Base-by-base conservation (phyloP, 805 yeast species). In the Suhomyces xylopsoci region DNA sequence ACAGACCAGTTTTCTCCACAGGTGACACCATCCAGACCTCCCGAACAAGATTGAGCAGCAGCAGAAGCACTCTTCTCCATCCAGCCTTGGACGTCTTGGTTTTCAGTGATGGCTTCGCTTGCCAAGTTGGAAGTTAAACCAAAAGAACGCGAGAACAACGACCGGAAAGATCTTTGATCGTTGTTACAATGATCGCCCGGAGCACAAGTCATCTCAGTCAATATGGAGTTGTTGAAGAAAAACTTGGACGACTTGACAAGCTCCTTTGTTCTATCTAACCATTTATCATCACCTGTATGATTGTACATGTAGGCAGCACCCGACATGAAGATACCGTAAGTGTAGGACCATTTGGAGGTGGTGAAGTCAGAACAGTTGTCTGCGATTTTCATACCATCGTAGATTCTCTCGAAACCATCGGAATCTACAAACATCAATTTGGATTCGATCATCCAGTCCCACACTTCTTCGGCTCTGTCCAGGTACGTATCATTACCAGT, bases 21-120 rank as follows among this genome's bases (percentile, higher is more conserved):
- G 0, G 97, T 92, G 57, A 83, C 87, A 15, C 90, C 90, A 66
- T 92, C 97, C 5, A 70, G 54, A 62, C 97, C 97, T 62, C 93
- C 94, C 14, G 80, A 67, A 68, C 94, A 88, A 0, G 90, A 77
- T 47, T 71, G 68, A 1, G 91, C 91, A 7, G 90, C 92, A 2
- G 81, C 92, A 50, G 64, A 58, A 0, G 93, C 91, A 48, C 87
- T 80, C 2, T 76, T 67, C 50, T 57, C 62, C 43, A 87, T 78
- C 3, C 65, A 62, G 38, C 69, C 78, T 28, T 65, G 62, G 36
- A n/a, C 8, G 1, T 14, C 22, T 24, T 7, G 22, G 42, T 17
- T 17, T 5, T 36, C 41, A 36, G 19, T 5, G 20, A 38, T 8
- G 4, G 81, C 73, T 2, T 67, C 66, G 3, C 90, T 87, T 10